Base-by-base conservation (phyloP, 2,329 filamentous ascomycete genomes). In the Diplodia seriata region DNA sequence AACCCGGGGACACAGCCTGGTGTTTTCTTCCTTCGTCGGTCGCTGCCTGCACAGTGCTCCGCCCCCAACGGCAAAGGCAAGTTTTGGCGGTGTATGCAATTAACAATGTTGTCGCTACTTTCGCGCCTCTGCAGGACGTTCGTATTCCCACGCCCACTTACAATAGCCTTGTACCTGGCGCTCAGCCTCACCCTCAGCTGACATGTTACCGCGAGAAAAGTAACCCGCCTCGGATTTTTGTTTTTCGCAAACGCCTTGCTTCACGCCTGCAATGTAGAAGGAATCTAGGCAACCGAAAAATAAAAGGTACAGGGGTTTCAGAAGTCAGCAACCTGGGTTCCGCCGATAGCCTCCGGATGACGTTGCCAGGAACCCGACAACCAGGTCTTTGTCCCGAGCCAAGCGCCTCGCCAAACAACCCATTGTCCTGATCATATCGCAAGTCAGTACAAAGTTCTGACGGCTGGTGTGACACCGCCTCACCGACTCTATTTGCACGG, bases 81-180 rank as follows among this genome's bases (percentile, higher is more conserved):
- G 26, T 50, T 50, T 51, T 63, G 47, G 59, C 59, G 59, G 59
- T 66, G 64, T 66, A 57, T 29, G 64, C 53, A 56, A 66, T 66
- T 56, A 26, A 57, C 53, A 50, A 66, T 36, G 18, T 20, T n/a
- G n/a, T 36, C 51, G 20, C 64, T 66, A 26, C 26, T 66, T 66
- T 66, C 64, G 59, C 59, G 50, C 9, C 59, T 63, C 50, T 63
- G 59, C 59, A 63, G 59, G 14, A 31, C 40, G 23, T 20, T 57
- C 51, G 64, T 55, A 55, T 66, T 55, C 26, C 64, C 64, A 51
- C 20, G 29, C 29, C 40, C 20, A 15, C 15, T 29, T 8, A 29
- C 12, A 14, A 26, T 40, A 56, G 50, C 36, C 63, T 51, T 47
- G 63, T 66, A 33, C 40, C 20, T 26, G 18, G 36, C 33, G 23